Base-by-base conservation (phyloP, 1,284 basidiomycete species). In the Xerocomus nothofagi region DNA sequence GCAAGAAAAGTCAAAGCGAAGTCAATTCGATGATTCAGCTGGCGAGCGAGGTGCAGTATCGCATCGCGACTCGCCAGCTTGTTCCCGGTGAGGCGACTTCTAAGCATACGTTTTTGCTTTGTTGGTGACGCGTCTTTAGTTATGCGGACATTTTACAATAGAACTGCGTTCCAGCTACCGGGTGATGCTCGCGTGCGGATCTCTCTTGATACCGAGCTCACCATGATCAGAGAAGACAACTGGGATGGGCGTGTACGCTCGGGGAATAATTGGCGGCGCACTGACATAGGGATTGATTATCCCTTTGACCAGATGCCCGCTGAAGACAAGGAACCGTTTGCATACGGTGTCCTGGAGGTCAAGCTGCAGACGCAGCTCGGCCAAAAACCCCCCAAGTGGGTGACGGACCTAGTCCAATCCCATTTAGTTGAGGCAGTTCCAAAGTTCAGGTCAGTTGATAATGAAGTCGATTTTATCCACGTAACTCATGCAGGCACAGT, bases 111-210 rank as follows among this genome's bases (percentile, higher is more conserved):
- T 44, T 7, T 42, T 37, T 44, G 23, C 29, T 27, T 50, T 39
- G 17, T 21, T 58, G 15, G 49, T 41, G 33, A 41, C 32, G 40
- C 34, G 17, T 44, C 18, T 38, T 21, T 44, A 86, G 96, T 98
- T 36, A 88, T 98, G 88, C 83, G 96, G 29, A 93, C 94, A n/a
- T 99, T 98, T 75, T 99, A 99, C 77, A 98, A 98, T 69, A 89
- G 96, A 44, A 99, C 97, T 8, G 96, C 96, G 0, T 99, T 99
- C 79, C 96, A 99, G 72, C 82, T 99, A 21, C 97, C 97, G 9
- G 96, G 97, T 18, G 97, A 99, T 66, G 96, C 97, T 23, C 86
- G 93, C 39, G 96, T 99, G 34, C 93, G 96, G 47, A 98, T 99
- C 58, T 99, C 96, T 27, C 86, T 99, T 55, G 97, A 99, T 69